Percentiles rank a stretch among this genome's conserved stretches.
Evolutionary conservation across 192 early-diverging fungal species (phyloP).

Genomic region (Geosiphon pyriformis): DNA sequence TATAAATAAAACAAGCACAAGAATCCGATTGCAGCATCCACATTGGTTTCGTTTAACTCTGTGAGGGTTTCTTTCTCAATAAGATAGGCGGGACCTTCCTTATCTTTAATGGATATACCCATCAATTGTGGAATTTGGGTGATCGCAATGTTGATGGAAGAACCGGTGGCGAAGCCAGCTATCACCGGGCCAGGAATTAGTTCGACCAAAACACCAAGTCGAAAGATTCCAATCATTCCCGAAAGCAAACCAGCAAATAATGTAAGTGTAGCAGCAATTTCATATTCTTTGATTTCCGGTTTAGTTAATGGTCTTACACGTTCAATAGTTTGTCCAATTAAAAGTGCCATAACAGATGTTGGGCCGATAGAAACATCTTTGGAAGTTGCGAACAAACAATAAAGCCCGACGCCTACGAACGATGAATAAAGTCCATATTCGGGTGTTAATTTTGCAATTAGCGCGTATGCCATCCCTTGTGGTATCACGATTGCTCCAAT

Average conservation of each 20-base stretch:
- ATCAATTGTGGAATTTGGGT: conserved; percentile 66
- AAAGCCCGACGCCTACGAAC: conserved; percentile 55
- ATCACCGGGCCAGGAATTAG: conserved; percentile 84
- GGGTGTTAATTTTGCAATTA: conserved; percentile 57
- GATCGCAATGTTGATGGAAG: conserved; percentile 73
- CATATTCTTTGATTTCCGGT: too few species aligned
- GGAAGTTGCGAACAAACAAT: conserved; percentile 69
- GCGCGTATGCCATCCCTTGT: conserved; percentile 67
- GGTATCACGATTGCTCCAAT: conserved; percentile 69
- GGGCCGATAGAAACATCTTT: conserved; percentile 72
- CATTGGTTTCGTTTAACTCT: conserved; percentile 32
- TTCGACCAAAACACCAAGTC: conserved; percentile 82
- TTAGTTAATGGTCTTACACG: neutral
- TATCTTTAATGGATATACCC: conserved; percentile 72
- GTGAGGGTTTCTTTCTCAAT: conserved; percentile 66
- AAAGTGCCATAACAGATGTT: conserved; percentile 30
- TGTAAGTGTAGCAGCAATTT: conserved; percentile 53
- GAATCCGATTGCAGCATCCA: conserved; percentile 61
- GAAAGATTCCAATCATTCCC: conserved; percentile 68
- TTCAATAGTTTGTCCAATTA: neutral
- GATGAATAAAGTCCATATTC: conserved; percentile 72
- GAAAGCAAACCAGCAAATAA: conserved; percentile 71
- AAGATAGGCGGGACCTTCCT: conserved; percentile 61
- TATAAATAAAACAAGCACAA: conserved; percentile 38
- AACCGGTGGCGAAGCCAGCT: conserved; percentile 84